Evolutionary conservation across 2,329 filamentous ascomycete genomes (phyloP).

Genomic region (Graphilbum fragrans): DNA sequence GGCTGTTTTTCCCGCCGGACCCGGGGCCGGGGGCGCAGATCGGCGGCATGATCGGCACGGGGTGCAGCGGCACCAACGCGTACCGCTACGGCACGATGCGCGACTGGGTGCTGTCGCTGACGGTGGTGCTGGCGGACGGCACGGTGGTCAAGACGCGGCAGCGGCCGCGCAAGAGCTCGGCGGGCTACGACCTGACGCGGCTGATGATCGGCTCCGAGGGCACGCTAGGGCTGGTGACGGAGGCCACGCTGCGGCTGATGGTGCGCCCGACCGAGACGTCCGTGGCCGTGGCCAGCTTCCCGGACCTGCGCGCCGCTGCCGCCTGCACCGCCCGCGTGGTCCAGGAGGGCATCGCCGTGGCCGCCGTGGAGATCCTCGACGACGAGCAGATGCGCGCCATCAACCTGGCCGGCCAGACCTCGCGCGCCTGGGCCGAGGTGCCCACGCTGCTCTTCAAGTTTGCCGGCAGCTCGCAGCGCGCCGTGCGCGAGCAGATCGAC

Average conservation of each 20-base stretch:
- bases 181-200: conserved; percentile 83
- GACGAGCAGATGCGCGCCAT: conserved; percentile 75
- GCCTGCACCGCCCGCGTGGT: conserved; percentile 74
- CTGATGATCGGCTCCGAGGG: conserved; percentile 87
- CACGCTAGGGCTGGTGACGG: conserved; percentile 81
- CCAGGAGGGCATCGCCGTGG: conserved; percentile 67
- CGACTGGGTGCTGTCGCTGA: conserved; percentile 81
- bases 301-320: conserved; percentile 55
- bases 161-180: conserved; percentile 77
- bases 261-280: conserved; percentile 67
- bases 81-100: conserved; percentile 92
- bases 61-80: conserved; percentile 69
- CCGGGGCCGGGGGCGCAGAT: conserved; percentile 88
- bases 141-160: conserved; percentile 84
- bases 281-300: conserved; percentile 60
- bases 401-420: conserved; percentile 54
- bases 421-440: conserved; percentile 55
- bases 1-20: conserved; percentile 85
- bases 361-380: conserved; percentile 86
- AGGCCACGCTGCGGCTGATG: conserved; percentile 79
- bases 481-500: conserved; percentile 67
- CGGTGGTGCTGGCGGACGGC: conserved; percentile 80
- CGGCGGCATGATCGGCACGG: conserved; percentile 73
- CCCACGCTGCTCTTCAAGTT: conserved; percentile 84
- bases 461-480: conserved; percentile 47